Evolutionary conservation across 2,329 filamentous ascomycete genomes (phyloP), one percentile per base, ranked within the genome.

Genomic region (Trichoderma atrobrunneum): DNA sequence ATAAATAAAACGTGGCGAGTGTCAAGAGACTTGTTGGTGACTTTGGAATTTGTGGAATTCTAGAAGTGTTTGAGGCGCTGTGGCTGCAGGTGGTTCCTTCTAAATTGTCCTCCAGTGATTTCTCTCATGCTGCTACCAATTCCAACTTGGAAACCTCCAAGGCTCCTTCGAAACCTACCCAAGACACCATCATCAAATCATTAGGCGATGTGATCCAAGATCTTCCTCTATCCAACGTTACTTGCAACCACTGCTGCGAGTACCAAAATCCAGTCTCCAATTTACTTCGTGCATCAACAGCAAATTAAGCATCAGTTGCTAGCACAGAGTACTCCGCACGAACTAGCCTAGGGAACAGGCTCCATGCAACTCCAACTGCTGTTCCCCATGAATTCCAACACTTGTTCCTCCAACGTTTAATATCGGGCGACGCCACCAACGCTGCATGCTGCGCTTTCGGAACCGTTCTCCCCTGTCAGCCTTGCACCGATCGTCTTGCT

Each of bases 371-470:
- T 51, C 57, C 66, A 61, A 48, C 21, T 26, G 28, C 39, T 39
- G 39, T 26, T 36, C 32, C 66, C 28, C 34, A 61, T 62, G 32
- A 6, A 3, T 48, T 54, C 60, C 30, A 48, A 39, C 69, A 30
- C 32, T 26, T 54, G 26, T 43, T 36, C 26, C 54, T 36, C 26
- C 56, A 32, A 28, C 16, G 24, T 51, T 51, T 61, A 70, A 70
- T 63, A 64, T 64, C 68, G 51, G 56, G 56, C 66, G 57, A 69
- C 57, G 66, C 66, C 36, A 28, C 66, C 57, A 62, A 51, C 39
- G 66, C 56, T 61, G 66, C 66, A 61, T 51, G 57, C 57, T 61
- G 66, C 56, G 43, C 68, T 63, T 56, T 70, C 60, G 68, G 68
- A 57, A 43, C 68, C 18, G 18, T 26, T 57, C 30, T 70, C 59